Base-by-base conservation (phyloP, 2,329 filamentous ascomycete genomes). In the Fusarium pseudoanthophilum region DNA sequence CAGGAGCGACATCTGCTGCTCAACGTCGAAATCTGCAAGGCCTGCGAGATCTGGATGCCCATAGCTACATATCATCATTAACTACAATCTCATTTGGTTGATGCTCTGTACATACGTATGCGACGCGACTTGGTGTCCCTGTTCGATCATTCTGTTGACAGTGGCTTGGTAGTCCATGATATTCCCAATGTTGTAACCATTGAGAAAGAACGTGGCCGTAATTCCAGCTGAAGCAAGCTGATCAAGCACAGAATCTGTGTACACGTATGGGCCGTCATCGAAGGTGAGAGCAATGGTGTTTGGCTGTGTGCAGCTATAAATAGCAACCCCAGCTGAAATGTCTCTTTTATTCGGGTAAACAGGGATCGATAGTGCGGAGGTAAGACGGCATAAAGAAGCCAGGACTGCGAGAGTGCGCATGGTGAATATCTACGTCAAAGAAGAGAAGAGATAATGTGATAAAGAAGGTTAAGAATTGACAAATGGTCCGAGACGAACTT, bases 221-320 rank as follows among this genome's bases (percentile, higher is more conserved):
- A 69, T 65, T 4, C 67, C 67, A 30, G 37, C 65, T 21, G 36
- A 26, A 18, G 67, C 65, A 52, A 69, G 67, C 10, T 69, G 67
- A n/a, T 69, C 65, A 8, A 69, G 67, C 0, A 69, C 67, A 11
- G 67, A 69, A 4, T 69, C 65, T 1, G 67, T 69, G 18, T 69
- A 65, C 2, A 64, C 24, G 2, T 49, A 69, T 0, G 67, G 67
- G 5, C 67, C 67, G 11, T 69, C 67, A n/a, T 69, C 67, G 26
- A 69, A 69, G 14, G 67, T 69, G 16, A 69, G 65, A 16, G 67
- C 67, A 20, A 69, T 45, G 7, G 67, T 69, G 4, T 61, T 43
- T 11, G 52, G 34, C 7, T 51, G 37, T 15, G 65, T 69, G 6
- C 67, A 69, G n/a, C 65, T 65, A 24, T 69, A 69, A 11, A 69